Evolutionary conservation across 371 early-diverging fungal species (phyloP).

Genomic region (Zychaea mexicana): DNA sequence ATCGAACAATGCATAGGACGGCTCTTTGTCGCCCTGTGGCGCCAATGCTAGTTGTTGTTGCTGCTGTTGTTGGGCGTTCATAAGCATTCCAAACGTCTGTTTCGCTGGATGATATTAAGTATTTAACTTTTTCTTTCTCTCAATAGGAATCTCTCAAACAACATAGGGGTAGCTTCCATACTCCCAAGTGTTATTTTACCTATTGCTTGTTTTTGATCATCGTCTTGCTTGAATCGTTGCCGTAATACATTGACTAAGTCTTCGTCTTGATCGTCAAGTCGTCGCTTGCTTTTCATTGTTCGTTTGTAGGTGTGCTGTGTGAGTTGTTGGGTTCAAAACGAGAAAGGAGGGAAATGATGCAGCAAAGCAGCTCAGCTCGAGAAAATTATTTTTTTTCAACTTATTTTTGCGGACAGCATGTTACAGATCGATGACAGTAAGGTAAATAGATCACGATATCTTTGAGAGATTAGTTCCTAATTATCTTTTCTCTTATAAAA

Average conservation of each 20-base stretch:
- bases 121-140: no score
- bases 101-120: not conserved
- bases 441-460: not conserved
- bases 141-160: not conserved
- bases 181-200: not conserved
- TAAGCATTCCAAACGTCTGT: not conserved
- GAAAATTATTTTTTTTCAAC: not conserved
- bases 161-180: no score
- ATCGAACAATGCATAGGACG: not conserved
- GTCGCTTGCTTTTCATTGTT: not conserved
- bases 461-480: not conserved
- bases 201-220: not conserved
- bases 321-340: not conserved
- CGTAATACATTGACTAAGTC: not conserved
- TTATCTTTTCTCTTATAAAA: no score
- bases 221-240: not conserved
- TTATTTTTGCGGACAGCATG: constrained; percentile 4
- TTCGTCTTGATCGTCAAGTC: not conserved
- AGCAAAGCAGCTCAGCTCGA: not conserved
- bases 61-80: not conserved
- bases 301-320: not conserved
- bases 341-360: not conserved
- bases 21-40: not conserved
- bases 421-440: constrained; percentile 17
- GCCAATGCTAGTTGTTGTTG: not conserved